phyloP scores from a whole-genome alignment of 352 stramenopile species.

The Vaucheria bursata region DNA sequence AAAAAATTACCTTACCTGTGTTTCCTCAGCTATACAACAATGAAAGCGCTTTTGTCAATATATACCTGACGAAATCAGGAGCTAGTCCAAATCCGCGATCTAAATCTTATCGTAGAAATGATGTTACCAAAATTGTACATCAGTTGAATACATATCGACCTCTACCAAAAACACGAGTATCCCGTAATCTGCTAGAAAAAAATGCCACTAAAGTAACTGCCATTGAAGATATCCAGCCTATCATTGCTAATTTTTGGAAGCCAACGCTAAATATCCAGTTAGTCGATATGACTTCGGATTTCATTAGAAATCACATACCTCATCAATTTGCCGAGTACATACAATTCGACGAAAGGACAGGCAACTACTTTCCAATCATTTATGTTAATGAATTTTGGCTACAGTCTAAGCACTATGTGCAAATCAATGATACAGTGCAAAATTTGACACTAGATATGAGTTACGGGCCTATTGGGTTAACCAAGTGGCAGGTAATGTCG shows the following conservation, averaged over 20 bases:
- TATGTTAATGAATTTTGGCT: slow-evolving; percentile 89
- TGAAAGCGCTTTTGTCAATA: slow-evolving; percentile 17
- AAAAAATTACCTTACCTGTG: slow-evolving; percentile 6
- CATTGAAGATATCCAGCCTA: slow-evolving; percentile 5
- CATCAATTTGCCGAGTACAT: slow-evolving; percentile 24
- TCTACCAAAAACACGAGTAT: slow-evolving; percentile 20
- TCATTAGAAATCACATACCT: slow-evolving; percentile 42
- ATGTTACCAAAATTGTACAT: slow-evolving; percentile 19
- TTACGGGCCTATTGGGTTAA: slow-evolving; percentile 64
- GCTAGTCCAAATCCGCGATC: slow-evolving; percentile 15
- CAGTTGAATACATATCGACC: slow-evolving; percentile 30
- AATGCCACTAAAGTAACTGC: neutral
- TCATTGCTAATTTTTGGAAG: slow-evolving; percentile 40
- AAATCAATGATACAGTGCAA: slow-evolving; percentile 74
- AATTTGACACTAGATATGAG: slow-evolving; percentile 67
- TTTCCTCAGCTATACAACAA: slow-evolving; percentile 26
- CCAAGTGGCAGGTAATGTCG: slow-evolving; percentile 66
- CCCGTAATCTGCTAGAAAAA: slow-evolving; percentile 22
- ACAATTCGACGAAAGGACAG: slow-evolving; percentile 33
- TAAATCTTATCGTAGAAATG: neutral
- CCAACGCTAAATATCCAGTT: slow-evolving; percentile 19
- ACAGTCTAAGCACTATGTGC: slow-evolving; percentile 67
- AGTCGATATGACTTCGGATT: slow-evolving; percentile 24
- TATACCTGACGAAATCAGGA: slow-evolving; percentile 29
- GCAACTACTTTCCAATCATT: slow-evolving; percentile 72